Conservation (phyloP, 768 basidiomycete genomes). For the Phlegmacium glaucopus region DNA sequence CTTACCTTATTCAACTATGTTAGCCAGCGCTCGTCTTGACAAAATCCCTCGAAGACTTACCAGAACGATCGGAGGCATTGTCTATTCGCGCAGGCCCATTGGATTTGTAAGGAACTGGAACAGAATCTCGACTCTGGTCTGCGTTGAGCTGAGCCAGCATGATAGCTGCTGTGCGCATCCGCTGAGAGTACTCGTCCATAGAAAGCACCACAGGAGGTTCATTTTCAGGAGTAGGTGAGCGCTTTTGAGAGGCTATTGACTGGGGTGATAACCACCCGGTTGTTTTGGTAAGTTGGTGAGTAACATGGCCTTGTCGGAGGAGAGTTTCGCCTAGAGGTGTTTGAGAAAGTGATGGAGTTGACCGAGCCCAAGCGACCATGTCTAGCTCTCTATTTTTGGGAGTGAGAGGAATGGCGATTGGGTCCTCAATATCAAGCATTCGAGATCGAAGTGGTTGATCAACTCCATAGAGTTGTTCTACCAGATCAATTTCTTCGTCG, state of each 20-base stretch:
- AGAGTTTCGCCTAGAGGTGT: constrained; percentile 18
- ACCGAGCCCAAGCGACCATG: constrained; percentile 75
- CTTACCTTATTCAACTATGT: constrained; percentile 5
- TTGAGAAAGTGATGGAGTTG: constrained; percentile 45
- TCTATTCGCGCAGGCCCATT: constrained; percentile 18
- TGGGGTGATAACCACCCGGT: constrained; percentile 13
- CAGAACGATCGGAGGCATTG: constrained; percentile 13
- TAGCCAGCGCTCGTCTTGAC: neutral
- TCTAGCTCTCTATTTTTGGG: constrained; percentile 92
- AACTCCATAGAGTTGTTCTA: constrained; percentile 91
- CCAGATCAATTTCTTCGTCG: constrained; percentile 92
- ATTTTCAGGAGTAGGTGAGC: constrained; percentile 7
- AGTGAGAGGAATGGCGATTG: constrained; percentile 74
- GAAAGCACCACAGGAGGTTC: constrained; percentile 48
- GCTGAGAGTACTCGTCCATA: constrained; percentile 95
- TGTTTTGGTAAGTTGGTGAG: constrained; percentile 9
- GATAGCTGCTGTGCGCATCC: constrained; percentile 97
- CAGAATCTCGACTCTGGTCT: constrained; percentile 56
- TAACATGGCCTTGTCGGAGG: constrained; percentile 4
- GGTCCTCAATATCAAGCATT: constrained; percentile 77
- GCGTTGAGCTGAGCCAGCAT: constrained; percentile 98
- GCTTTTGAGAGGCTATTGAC: constrained; percentile 7
- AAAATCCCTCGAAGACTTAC: constrained; percentile 8
- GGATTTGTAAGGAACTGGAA: constrained; percentile 15
- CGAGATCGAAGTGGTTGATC: constrained; percentile 68